Base-by-base conservation (phyloP, 306 rosid genomes). In the Vigna nakashimae region DNA sequence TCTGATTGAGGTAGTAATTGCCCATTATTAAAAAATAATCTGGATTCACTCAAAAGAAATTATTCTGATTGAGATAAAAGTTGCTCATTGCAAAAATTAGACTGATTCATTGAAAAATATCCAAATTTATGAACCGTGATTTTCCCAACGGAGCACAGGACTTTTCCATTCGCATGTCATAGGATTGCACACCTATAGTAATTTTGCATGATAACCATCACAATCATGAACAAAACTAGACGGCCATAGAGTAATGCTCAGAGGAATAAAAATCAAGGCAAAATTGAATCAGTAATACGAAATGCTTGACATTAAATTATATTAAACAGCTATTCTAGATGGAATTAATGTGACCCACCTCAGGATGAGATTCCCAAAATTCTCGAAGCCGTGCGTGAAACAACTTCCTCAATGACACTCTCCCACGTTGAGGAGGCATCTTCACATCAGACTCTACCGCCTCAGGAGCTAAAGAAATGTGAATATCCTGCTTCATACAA, bases 401-500 rank as follows among this genome's bases (percentile, higher is more conserved):
- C 20, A 90, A 62, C 84, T 74, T 83, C 81, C 89, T 86, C 58
- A 90, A 34, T 3, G 77, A 43, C 90, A 66, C 20, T 67, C 40
- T 79, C 38, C 78, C 80, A 17, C 80, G 55, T 76, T 79, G 85
- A 49, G 80, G 67, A 53, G 48, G 50, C 46, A 30, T 20, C 69
- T 77, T 80, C 3, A 69, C 75, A 62, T 85, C 86, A 60, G 68
- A 60, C 56, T 81, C 91, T 4, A 81, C 17, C 3, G 87, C 84
- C 34, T 72, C 74, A 11, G 48, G 53, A 40, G 88, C 79, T 70
- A 94, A 40, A 30, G 84, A 20, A 60, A 94, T 78, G 69, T 80
- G 94, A 49, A 94, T 90, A 69, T 94, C 96, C 2, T 91, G 93
- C 81, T 84, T 88, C 93, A 89, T 85, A 82, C 93, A 87, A 57